Evolutionary conservation across 768 basidiomycete genomes (phyloP).

Genomic region (Tulasnella sp.): DNA sequence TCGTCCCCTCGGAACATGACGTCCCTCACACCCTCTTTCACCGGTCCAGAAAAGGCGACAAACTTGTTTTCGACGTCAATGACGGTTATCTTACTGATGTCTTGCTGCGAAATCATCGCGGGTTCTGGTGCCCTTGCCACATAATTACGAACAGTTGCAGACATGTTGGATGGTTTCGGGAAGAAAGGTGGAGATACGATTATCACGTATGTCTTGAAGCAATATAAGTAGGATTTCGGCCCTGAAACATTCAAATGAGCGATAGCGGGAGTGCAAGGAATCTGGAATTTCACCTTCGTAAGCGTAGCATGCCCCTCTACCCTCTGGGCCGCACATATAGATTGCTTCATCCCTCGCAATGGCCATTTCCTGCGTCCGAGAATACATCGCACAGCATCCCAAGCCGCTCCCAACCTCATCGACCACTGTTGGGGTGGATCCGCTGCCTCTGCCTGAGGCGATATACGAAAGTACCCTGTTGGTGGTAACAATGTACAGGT

Average conservation of each 20-base stretch:
- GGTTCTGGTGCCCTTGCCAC: constrained; percentile 40
- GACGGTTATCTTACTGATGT: constrained; percentile 69
- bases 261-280: constrained; percentile 1
- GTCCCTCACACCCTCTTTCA: constrained; percentile 71
- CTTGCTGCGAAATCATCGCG: constrained; percentile 28
- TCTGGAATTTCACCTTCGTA: constrained; percentile 64
- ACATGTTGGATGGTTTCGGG: constrained; percentile 50
- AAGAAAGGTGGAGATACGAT: constrained; percentile 80
- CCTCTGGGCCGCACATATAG: constrained; percentile 72
- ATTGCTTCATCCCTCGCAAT: constrained; percentile 88
- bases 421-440: constrained; percentile 49
- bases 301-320: constrained; percentile 73
- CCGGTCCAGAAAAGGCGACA: constrained; percentile 70
- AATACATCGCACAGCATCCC: constrained; percentile 76
- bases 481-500: constrained; percentile 82
- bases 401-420: constrained; percentile 81
- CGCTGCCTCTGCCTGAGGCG: constrained; percentile 58
- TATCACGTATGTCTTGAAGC: constrained; percentile 73
- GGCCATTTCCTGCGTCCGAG: constrained; percentile 58
- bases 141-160: constrained; percentile 65
- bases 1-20: too few species aligned
- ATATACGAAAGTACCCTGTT: constrained; percentile 68
- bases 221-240: constrained; percentile 63
- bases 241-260: constrained; percentile 30
- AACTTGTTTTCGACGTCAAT: constrained; percentile 90